Evolutionary conservation across 306 rosid genomes (phyloP).

Genomic region (Macrotyloma uniflorum): DNA sequence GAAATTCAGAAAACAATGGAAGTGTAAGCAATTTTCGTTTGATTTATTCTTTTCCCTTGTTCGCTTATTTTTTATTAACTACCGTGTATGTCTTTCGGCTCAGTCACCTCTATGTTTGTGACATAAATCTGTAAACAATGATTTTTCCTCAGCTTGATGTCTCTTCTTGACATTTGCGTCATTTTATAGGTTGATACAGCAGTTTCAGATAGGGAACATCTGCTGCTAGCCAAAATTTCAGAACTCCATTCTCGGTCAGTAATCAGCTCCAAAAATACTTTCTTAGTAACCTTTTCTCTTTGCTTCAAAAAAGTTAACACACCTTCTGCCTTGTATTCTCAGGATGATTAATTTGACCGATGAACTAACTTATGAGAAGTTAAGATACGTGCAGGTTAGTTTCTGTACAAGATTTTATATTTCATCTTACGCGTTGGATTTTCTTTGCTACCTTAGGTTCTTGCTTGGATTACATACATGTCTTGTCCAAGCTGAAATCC

Average conservation of each 20-base stretch:
- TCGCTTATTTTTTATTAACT: conserved; percentile 22
- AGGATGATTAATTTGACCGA: conserved; percentile 79
- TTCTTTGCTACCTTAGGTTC: conserved; percentile 24
- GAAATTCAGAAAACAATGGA: conserved; percentile 84
- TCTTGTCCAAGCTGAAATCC: not conserved
- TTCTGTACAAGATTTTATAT: conserved; percentile 17
- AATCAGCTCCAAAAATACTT: conserved; percentile 22
- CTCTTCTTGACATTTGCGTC: conserved; percentile 18
- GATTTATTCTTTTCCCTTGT: conserved; percentile 15
- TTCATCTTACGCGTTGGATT: not conserved
- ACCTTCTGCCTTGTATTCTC: conserved; percentile 36
- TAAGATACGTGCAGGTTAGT: conserved; percentile 78
- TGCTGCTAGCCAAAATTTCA: conserved; percentile 64
- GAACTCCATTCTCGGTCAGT: conserved; percentile 89
- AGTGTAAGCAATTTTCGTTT: conserved; percentile 57
- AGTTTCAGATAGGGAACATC: conserved; percentile 78
- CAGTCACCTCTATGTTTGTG: conserved; percentile 5
- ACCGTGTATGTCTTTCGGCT: not conserved
- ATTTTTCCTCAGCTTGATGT: conserved; percentile 13
- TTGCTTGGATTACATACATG: not conserved
- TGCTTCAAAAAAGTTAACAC: conserved; percentile 27
- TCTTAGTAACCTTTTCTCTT: conserved; percentile 14
- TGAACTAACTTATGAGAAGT: conserved; percentile 82
- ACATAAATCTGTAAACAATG: not conserved
- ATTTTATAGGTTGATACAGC: conserved; percentile 63